These are phyloP conservation scores for Actinomortierella wolfii DNA, from an alignment of 371 early-diverging fungal species.

Conservation along the genomic window DNA sequence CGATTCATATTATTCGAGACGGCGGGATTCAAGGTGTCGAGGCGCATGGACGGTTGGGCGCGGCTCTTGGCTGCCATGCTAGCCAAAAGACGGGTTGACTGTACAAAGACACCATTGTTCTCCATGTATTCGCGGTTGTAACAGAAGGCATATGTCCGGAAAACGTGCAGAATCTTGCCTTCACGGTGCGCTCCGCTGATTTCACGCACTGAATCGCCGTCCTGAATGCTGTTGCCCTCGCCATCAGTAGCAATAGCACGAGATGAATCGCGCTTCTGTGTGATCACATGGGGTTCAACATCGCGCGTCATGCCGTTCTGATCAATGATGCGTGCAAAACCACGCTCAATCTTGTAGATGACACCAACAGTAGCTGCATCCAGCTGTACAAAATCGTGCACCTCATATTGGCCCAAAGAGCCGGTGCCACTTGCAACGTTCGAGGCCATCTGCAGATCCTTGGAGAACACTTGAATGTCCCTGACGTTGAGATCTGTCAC, in stretches of 20 bases:
- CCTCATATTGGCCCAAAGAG: constrained; percentile 65
- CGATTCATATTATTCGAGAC: constrained; percentile 43
- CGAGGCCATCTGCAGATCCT: constrained; percentile 83
- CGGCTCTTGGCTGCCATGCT: constrained; percentile 47
- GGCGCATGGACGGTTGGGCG: constrained; percentile 35
- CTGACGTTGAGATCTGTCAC: constrained; percentile 77
- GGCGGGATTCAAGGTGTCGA: constrained; percentile 39
- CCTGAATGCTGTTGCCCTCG: constrained; percentile 74
- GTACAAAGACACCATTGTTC: constrained; percentile 63
- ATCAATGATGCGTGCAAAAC: constrained; percentile 76
- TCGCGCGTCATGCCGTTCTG: constrained; percentile 76
- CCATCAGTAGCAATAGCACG: constrained; percentile 81
- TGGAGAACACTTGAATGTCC: constrained; percentile 85
- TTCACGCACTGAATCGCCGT: constrained; percentile 83
- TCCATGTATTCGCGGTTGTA: constrained; percentile 49
- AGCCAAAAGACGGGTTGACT: constrained; percentile 43
- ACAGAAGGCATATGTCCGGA: constrained; percentile 46
- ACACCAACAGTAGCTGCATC: constrained; percentile 80
- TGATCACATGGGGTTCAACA: constrained; percentile 74
- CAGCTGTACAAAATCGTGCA: constrained; percentile 88
- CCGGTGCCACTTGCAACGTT: constrained; percentile 51
- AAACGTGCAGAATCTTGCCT: constrained; percentile 50
- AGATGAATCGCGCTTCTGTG: constrained; percentile 65
- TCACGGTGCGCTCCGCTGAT: constrained; percentile 53
- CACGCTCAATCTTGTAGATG: constrained; percentile 82